Conservation (phyloP, 495 filamentous ascomycete genomes). For the Tuber calosporum region DNA sequence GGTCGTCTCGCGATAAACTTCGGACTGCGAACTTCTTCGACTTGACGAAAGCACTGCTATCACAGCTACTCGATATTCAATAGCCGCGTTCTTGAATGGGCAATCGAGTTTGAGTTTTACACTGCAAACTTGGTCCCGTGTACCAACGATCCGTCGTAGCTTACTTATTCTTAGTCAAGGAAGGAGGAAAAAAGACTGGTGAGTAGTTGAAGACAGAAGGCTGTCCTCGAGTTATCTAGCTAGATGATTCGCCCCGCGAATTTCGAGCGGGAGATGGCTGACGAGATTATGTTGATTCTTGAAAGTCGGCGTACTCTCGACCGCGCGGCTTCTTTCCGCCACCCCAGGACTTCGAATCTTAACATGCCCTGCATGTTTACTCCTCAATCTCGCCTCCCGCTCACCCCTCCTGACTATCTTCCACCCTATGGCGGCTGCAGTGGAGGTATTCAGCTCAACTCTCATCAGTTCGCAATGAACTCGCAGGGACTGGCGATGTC, state of each 20-base stretch:
- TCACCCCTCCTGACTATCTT: constrained; percentile 41
- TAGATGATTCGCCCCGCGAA: constrained; percentile 34
- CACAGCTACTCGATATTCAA: background rate
- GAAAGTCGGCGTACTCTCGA: constrained; percentile 25
- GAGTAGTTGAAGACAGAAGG: constrained; percentile 33
- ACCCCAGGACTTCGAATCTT: constrained; percentile 16
- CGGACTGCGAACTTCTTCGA: background rate
- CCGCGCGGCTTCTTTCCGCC: constrained; percentile 8
- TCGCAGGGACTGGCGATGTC: constrained; percentile 30
- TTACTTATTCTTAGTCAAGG: constrained; percentile 24
- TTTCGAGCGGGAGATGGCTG: constrained; percentile 39
- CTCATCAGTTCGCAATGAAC: constrained; percentile 32
- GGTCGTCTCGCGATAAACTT: background rate
- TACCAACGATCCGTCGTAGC: constrained; percentile 40
- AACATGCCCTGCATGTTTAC: constrained; percentile 38
- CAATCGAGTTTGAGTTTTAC: constrained; percentile 27
- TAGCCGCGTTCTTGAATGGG: constrained; percentile 32
- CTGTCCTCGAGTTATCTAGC: constrained; percentile 22
- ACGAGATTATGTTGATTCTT: constrained; percentile 39
- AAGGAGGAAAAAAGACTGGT: constrained; percentile 33
- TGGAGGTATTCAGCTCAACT: constrained; percentile 25
- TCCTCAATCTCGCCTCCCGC: constrained; percentile 35
- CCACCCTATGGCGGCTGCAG: constrained; percentile 25
- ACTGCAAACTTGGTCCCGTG: constrained; percentile 29
- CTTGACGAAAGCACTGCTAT: background rate